These are phyloP conservation scores for Aspergillus phoenicis DNA, from an alignment of 2,329 filamentous ascomycete species.

Conservation along the genomic window DNA sequence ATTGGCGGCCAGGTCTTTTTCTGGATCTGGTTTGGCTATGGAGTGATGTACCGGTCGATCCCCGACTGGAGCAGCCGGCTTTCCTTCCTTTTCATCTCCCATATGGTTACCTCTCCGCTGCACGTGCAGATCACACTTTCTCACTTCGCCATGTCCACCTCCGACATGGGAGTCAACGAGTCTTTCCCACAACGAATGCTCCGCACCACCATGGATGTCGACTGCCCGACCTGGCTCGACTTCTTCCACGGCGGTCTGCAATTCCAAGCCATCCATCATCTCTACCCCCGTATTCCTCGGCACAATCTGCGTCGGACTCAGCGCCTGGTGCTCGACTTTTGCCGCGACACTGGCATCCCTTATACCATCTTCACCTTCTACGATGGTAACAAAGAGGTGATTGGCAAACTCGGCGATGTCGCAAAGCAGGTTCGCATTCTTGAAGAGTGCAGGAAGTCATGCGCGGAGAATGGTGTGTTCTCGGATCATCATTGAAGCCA, in stretches of 20 bases:
- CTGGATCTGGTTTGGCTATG: conserved; percentile 85
- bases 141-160: conserved; percentile 91
- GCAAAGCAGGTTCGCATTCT: conserved; percentile 77
- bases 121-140: conserved; percentile 90
- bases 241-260: conserved; percentile 87
- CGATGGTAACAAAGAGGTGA: conserved; percentile 78
- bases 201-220: conserved; percentile 90
- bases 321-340: conserved; percentile 77
- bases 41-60: conserved; percentile 72
- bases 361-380: conserved; percentile 86
- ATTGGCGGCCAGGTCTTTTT: conserved; percentile 75
- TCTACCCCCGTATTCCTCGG: conserved; percentile 79
- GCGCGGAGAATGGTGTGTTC: conserved; percentile 34
- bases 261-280: conserved; percentile 85
- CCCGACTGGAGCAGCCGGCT: conserved; percentile 70
- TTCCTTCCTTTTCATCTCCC: conserved; percentile 75
- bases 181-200: conserved; percentile 90
- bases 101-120: conserved; percentile 77
- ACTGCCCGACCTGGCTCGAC: conserved; percentile 84
- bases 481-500: conserved; percentile 33
- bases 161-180: conserved; percentile 79
- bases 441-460: conserved; percentile 68
- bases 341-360: conserved; percentile 76
- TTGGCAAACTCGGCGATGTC: conserved; percentile 75
- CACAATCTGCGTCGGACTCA: conserved; percentile 80